Percentiles rank a stretch among this genome's conserved stretches.
Conservation (phyloP, 2,329 filamentous ascomycete genomes). For the Shiraia sp. region DNA sequence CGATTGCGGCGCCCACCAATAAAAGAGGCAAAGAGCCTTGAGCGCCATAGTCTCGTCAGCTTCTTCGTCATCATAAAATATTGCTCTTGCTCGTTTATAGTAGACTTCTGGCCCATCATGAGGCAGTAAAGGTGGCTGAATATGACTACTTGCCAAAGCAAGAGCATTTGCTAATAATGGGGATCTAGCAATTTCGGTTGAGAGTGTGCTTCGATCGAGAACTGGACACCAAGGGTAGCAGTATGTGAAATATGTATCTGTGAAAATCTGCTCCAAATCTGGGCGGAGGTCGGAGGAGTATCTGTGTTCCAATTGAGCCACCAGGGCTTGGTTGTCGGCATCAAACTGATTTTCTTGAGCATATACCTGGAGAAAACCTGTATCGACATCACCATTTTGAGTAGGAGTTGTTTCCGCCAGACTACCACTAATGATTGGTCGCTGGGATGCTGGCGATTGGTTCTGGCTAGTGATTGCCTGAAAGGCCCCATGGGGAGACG, state of each 20-base stretch:
- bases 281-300: constrained; percentile 17
- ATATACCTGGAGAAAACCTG: constrained; percentile 22
- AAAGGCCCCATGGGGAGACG: constrained; percentile 10
- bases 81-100: constrained; percentile 22
- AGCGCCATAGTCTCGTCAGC: constrained; percentile 20
- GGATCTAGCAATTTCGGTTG: constrained; percentile 18
- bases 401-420: constrained; percentile 17
- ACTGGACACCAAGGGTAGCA: constrained; percentile 29
- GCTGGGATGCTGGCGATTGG: constrained; percentile 7
- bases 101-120: constrained; percentile 23
- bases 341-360: constrained; percentile 23
- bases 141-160: constrained; percentile 22
- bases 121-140: constrained; percentile 22
- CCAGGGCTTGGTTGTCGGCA: constrained; percentile 24
- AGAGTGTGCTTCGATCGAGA: constrained; percentile 17
- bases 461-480: neutral
- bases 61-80: constrained; percentile 27
- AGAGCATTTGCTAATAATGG: constrained; percentile 24
- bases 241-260: constrained; percentile 24
- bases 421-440: constrained; percentile 5
- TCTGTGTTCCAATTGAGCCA: constrained; percentile 21
- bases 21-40: constrained; percentile 24
- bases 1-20: constrained; percentile 27
- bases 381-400: constrained; percentile 21
- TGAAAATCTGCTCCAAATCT: constrained; percentile 24